These are phyloP conservation scores for Schoenoplectus tabernaemontani DNA, from an alignment of 202 grass and related monocot genomes.

Conservation along the genomic window DNA sequence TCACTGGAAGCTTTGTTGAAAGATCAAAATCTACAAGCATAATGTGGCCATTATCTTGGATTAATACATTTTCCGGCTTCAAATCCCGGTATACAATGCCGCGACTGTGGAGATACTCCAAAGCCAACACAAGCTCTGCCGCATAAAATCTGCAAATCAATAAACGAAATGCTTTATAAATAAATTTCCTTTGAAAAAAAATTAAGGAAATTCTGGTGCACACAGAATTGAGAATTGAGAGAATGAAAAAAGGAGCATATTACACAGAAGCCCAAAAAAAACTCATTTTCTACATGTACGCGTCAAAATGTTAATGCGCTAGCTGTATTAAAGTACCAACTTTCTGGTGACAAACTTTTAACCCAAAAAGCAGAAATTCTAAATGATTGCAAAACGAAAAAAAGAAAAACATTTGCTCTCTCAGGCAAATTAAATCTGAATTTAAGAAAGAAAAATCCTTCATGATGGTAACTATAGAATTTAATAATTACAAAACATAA, in stretches of 20 bases:
- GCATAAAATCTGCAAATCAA: conserved; percentile 59
- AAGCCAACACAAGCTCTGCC: conserved; percentile 74
- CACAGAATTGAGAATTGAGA: background rate
- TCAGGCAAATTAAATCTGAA: background rate
- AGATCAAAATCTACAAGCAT: conserved; percentile 99
- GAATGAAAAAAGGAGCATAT: background rate
- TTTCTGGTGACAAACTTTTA: background rate
- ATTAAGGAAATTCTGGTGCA: background rate
- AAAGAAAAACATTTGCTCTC: too few species aligned
- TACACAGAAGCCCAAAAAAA: background rate
- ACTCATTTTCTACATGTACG: background rate
- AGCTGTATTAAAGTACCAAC: background rate
- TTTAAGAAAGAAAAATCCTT: background rate
- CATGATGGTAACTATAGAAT: background rate
- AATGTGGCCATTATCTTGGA: conserved; percentile 83
- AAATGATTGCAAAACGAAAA: background rate
- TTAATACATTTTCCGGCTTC: conserved; percentile 88
- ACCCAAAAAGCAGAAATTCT: background rate
- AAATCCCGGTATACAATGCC: conserved; percentile 96
- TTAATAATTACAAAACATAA: background rate
- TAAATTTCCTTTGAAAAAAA: background rate
- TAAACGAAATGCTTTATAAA: background rate
- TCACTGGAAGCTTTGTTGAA: conserved; percentile 66
- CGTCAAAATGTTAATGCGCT: background rate
- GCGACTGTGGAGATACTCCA: conserved; percentile 86